A percentile compares a stretch with the other conserved stretches of the same genome.
Conservation (phyloP, 768 basidiomycete genomes). For the Boletus rufocinnamomeus region DNA sequence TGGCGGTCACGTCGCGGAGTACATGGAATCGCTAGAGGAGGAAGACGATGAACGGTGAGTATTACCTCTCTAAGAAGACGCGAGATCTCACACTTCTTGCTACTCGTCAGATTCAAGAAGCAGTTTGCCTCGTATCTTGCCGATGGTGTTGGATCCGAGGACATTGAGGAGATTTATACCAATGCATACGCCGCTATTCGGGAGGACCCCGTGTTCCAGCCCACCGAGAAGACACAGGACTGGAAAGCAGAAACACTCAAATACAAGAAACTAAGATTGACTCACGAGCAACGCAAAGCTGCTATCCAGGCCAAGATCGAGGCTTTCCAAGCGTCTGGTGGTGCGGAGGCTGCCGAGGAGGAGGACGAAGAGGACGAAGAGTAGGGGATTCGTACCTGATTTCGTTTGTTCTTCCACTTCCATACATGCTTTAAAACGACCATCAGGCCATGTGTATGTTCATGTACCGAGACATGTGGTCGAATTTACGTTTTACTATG, state of each 20-base stretch:
- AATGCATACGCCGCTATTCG: conserved; percentile 95
- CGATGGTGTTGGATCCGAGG: conserved; percentile 92
- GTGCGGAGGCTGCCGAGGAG: conserved; percentile 45
- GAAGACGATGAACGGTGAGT: conserved; percentile 95
- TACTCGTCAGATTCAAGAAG: conserved; percentile 80
- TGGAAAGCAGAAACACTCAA: conserved; percentile 89
- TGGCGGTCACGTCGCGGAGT: conserved; percentile 97
- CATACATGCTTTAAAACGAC: conserved; percentile 15
- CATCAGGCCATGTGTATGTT: conserved; percentile 22
- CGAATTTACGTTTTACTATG: conserved; percentile 16
- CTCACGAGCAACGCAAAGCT: conserved; percentile 72
- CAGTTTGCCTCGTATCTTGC: conserved; percentile 95
- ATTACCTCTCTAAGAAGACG: background rate
- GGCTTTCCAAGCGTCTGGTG: conserved; percentile 77
- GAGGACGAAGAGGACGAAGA: conserved; percentile 48
- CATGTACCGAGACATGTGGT: conserved; percentile 17
- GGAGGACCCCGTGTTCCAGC: conserved; percentile 89
- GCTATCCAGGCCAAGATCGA: conserved; percentile 87
- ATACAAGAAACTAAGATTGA: conserved; percentile 68
- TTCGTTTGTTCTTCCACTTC: conserved; percentile 2
- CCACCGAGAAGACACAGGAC: conserved; percentile 84
- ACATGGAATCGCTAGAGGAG: conserved; percentile 99
- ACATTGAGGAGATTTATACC: conserved; percentile 94
- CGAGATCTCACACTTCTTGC: conserved; percentile 8
- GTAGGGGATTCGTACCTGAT: conserved; percentile 39